Evolutionary conservation across 805 yeast genomes (phyloP).

Genomic region (Metschnikowia aberdeeniae): DNA sequence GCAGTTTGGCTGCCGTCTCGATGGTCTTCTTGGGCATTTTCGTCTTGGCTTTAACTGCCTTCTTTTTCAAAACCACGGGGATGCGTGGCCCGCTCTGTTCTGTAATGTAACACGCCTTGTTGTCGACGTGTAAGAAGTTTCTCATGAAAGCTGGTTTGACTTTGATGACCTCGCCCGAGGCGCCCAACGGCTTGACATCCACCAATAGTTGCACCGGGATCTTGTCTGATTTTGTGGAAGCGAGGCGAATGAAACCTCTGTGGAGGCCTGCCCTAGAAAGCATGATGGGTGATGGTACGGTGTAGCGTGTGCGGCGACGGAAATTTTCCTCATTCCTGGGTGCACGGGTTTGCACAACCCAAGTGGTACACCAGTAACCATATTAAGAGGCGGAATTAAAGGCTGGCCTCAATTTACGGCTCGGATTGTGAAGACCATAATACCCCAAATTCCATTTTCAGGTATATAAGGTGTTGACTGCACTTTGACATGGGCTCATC

Average conservation of each 20-base stretch:
- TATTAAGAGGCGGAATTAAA: background rate
- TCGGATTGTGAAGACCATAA: too few species aligned
- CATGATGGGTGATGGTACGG: constrained; percentile 7
- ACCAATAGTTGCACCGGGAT: constrained; percentile 72
- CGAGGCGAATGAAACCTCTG: constrained; percentile 16
- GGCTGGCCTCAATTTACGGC: background rate
- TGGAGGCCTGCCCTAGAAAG: constrained; percentile 7
- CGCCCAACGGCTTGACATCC: constrained; percentile 62
- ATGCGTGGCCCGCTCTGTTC: constrained; percentile 33
- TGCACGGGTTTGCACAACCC: constrained; percentile 2
- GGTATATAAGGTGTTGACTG: too few species aligned
- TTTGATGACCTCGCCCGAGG: constrained; percentile 64
- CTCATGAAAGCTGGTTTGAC: constrained; percentile 84
- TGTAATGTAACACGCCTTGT: constrained; percentile 70
- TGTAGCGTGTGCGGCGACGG: background rate
- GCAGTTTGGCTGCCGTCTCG: background rate
- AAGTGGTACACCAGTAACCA: background rate
- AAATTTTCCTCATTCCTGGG: constrained; percentile 1
- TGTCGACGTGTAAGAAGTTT: constrained; percentile 62
- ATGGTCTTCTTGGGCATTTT: constrained; percentile 7
- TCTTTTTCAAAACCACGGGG: constrained; percentile 33
- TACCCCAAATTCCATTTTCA: background rate
- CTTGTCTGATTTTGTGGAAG: constrained; percentile 29
- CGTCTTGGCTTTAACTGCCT: constrained; percentile 1
- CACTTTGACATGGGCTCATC: background rate